Evolutionary conservation across 2,329 filamentous ascomycete species (phyloP).

Genomic region (Colletotrichum caudatum): DNA sequence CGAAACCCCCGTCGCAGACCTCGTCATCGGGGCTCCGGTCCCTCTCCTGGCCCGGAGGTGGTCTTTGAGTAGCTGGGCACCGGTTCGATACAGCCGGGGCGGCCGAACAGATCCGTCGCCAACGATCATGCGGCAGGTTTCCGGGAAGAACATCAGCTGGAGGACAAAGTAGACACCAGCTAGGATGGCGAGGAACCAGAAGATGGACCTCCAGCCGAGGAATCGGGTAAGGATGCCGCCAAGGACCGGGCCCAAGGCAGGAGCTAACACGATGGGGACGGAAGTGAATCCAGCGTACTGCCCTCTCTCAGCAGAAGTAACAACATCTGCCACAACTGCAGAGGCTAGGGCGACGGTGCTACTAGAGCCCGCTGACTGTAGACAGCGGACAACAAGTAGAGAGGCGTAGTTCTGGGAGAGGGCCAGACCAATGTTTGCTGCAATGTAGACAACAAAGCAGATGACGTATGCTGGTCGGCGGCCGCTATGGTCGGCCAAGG

Average conservation of each 20-base stretch:
- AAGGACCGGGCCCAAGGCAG: slow-evolving; percentile 57
- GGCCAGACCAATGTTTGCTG: slow-evolving; percentile 61
- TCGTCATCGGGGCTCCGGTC: slow-evolving; percentile 9
- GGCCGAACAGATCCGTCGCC: slow-evolving; percentile 64
- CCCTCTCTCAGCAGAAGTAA: slow-evolving; percentile 62
- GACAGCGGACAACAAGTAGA: slow-evolving; percentile 69
- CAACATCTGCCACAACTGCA: slow-evolving; percentile 73
- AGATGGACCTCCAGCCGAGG: slow-evolving; percentile 58
- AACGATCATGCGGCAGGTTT: slow-evolving; percentile 62
- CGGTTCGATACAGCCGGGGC: slow-evolving; percentile 52
- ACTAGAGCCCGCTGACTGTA: slow-evolving; percentile 66
- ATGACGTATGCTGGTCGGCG: slow-evolving; percentile 53
- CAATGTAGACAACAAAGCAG: slow-evolving; percentile 51
- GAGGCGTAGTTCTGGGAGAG: slow-evolving; percentile 61
- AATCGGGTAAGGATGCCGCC: slow-evolving; percentile 54
- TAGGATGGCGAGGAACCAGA: slow-evolving; percentile 52
- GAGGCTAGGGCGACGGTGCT: slow-evolving; percentile 72
- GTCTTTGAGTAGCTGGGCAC: slow-evolving; percentile 46
- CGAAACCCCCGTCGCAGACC: slow-evolving; percentile 36
- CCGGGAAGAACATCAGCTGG: slow-evolving; percentile 56
- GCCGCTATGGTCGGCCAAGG: slow-evolving; percentile 58
- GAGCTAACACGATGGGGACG: slow-evolving; percentile 58
- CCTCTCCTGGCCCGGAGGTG: slow-evolving; percentile 33
- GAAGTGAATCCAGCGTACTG: slow-evolving; percentile 56
- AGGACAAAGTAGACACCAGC: slow-evolving; percentile 51